Evolutionary conservation across 2,329 filamentous ascomycete species (phyloP), one percentile per base, ranked within the genome.

Genomic region (Alternaria sp.): DNA sequence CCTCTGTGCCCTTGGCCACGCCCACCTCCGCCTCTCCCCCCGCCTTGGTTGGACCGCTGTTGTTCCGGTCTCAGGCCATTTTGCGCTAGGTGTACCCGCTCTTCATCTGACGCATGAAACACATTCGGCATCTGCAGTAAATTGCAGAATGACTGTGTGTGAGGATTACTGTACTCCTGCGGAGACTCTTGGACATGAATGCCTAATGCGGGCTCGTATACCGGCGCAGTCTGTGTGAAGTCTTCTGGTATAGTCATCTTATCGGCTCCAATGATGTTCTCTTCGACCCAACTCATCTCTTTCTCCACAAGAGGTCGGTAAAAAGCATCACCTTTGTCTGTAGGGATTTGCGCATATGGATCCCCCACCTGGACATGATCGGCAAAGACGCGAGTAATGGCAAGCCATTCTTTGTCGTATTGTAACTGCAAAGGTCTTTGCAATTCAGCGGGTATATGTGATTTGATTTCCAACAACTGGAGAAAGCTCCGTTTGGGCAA

Each of bases 351-450:
- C 1, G 84, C 83, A 7, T 79, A 73, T 5, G 81, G 82, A 57
- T 91, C 90, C 1, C 80, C 77, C 2, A 95, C 82, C 29, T 77
- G 70, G 41, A 81, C 70, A 39, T 86, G 83, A 3, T 81, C 69
- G 39, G 90, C 86, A 72, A 98, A 96, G 7, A 88, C 89, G 40
- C 94, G 90, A 11, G 89, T 93, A 63, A 99, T 97, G 40, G 95
- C 90, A 7, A 99, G 87, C 94, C 94, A 99, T 79, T 99, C 95
- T 10, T 89, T 87, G 76, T 99, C 95, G 74, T 99, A 98, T 46
- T 88, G 81, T 0, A 97, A 82, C 10, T 80, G 81, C 66, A 87
- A 85, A 1, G 87, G 87, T 2, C 81, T 77, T 14, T 70, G 51
- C 49, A 79, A 40, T 24, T 74, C 61, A 6, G 53, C 48, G 4